Percentiles rank a stretch among this genome's conserved stretches.
phyloP scores from a whole-genome alignment of 345 rosid genomes.

The Erucastrum elatum region DNA sequence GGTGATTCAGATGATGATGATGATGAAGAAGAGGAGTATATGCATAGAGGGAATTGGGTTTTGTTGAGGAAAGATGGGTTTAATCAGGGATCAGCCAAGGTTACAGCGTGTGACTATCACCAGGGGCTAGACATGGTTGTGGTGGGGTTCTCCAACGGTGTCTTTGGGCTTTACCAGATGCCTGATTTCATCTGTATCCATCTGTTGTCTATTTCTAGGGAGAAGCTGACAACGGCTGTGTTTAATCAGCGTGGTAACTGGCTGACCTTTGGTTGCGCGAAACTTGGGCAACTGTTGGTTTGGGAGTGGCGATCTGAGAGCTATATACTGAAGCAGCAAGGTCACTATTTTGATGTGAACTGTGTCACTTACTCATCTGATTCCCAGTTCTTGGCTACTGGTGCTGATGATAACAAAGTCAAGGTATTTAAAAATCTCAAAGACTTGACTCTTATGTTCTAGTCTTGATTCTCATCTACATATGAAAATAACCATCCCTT shows the following conservation, averaged over 20 bases:
- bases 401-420: conserved; percentile 95
- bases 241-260: conserved; percentile 92
- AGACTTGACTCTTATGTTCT: neutral
- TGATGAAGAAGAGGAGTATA: conserved; percentile 43
- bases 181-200: conserved; percentile 92
- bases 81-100: conserved; percentile 64
- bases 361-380: conserved; percentile 90
- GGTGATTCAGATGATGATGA: conserved; percentile 32
- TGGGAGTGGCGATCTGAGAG: conserved; percentile 99
- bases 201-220: conserved; percentile 76
- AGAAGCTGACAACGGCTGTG: conserved; percentile 80
- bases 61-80: conserved; percentile 80
- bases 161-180: conserved; percentile 92
- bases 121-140: conserved; percentile 78
- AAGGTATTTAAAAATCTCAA: conserved; percentile 52
- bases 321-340: conserved; percentile 95
- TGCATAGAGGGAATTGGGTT: conserved; percentile 74
- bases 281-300: conserved; percentile 88
- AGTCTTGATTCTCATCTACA: neutral
- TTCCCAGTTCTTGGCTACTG: conserved; percentile 92
- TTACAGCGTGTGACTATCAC: conserved; percentile 85
- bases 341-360: conserved; percentile 94
- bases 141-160: conserved; percentile 90
- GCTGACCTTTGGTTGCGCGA: conserved; percentile 93
- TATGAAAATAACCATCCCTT: neutral